Evolutionary conservation across 768 basidiomycete species (phyloP).

Genomic region (Xerocomellus chrysenteron): DNA sequence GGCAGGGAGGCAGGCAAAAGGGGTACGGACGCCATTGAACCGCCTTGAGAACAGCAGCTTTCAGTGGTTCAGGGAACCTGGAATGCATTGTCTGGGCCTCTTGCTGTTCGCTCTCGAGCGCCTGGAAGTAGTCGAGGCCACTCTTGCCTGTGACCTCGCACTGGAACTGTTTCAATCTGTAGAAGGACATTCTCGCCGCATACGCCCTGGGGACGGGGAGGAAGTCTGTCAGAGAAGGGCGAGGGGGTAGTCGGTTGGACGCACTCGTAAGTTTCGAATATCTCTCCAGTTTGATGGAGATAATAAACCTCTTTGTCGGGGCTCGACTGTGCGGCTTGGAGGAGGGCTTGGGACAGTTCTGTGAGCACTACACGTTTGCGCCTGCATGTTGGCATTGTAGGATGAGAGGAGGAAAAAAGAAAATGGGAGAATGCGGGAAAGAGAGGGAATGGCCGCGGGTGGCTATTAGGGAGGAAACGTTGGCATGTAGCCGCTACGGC

Average conservation of each 20-base stretch:
- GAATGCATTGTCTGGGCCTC: slow-evolving; percentile 89
- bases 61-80: slow-evolving; percentile 90
- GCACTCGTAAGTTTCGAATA: slow-evolving; percentile 95
- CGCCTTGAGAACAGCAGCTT: slow-evolving; percentile 84
- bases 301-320: slow-evolving; percentile 82
- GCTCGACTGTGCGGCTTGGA: slow-evolving; percentile 61
- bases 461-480: slow-evolving; percentile 57
- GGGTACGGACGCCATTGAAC: slow-evolving; percentile 93
- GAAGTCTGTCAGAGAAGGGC: slow-evolving; percentile 23
- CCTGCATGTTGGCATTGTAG: slow-evolving; percentile 80
- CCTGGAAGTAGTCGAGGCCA: slow-evolving; percentile 91
- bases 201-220: slow-evolving; percentile 53
- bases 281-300: slow-evolving; percentile 93
- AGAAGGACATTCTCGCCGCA: slow-evolving; percentile 91
- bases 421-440: slow-evolving; percentile 53
- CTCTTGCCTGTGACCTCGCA: slow-evolving; percentile 97
- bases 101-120: slow-evolving; percentile 84
- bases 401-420: slow-evolving; percentile 44
- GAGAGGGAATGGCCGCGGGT: slow-evolving; percentile 56
- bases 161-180: slow-evolving; percentile 90
- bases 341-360: slow-evolving; percentile 70
- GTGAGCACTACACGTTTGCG: slow-evolving; percentile 89
- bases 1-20: slow-evolving; percentile 17
- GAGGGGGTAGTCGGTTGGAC: slow-evolving; percentile 33
- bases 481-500: slow-evolving; percentile 39